Base-by-base conservation (phyloP, 108 stramenopile genomes). In the Epithemia pelagica region DNA sequence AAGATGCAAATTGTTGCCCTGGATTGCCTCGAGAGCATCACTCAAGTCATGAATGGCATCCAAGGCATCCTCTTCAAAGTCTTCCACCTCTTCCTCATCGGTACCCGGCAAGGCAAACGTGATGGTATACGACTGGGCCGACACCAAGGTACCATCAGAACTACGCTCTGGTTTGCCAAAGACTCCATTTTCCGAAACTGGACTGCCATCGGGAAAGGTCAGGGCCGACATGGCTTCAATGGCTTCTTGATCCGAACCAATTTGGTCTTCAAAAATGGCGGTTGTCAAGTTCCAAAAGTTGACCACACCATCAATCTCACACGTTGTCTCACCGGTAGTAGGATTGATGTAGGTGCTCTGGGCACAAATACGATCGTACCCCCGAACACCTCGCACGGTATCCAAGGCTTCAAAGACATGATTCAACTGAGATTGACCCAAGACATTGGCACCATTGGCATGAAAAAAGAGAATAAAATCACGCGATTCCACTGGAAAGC, bases 311-410 rank as follows among this genome's bases (percentile, higher is more conserved):
- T 26, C 20, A 33, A 71, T 64, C 18, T 54, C 15, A 27, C 70
- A 71, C 18, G 70, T 71, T n/a, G 27, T n/a, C 18, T 56, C 64
- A 55, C 63, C 70, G 23, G 22, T 30, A n/a, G n/a, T n/a, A n/a
- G n/a, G n/a, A n/a, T n/a, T n/a, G n/a, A n/a, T n/a, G n/a, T n/a
- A n/a, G n/a, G n/a, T n/a, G 2, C 53, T 32, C 10, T 24, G 2
- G 7, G 53, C 52, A 64, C 70, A 72, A 32, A 72, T 27, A 8
- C 52, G 28, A 28, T 72, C 65, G 31, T 72, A 72, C n/a, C 52
- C 59, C 15, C 28, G 30, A 15, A 54, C 25, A 29, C 29, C 52
- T 19, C 59, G 71, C 30, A 66, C n/a, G 2, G 32, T 58, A 66
- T 66, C 58, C 33, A 72, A 52, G 19, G 56, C 65, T 37, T 72